Base-by-base conservation (phyloP, 257 asterid species). In the Jacaranda copaia region DNA sequence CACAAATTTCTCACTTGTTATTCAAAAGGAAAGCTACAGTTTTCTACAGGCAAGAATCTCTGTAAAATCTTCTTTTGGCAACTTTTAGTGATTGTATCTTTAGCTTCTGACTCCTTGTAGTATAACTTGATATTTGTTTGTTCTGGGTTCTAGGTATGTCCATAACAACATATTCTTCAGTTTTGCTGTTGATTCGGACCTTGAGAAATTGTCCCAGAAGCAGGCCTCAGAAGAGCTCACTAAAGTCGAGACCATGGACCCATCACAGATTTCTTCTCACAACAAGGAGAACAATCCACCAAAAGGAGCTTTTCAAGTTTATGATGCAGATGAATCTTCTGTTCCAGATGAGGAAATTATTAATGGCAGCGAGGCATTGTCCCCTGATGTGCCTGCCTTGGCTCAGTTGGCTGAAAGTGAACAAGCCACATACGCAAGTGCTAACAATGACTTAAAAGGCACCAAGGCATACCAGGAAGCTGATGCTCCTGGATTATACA, bases 401-500 rank as follows among this genome's bases (percentile, higher is more conserved):
- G 66, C 85, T 42, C 97, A 86, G 88, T 84, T 91, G 87, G 89
- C 92, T 78, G 99, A 96, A 86, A 91, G 96, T 75, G 99, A 96
- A 85, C 99, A 96, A 87, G 97, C 99, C 80, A 93, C 98, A 15
- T 96, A 90, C 84, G 98, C 98, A 68, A 91, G 97, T 81, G 97
- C 98, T 74, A 93, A 96, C 83, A 96, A 93, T 86, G 99, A 96
- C 81, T 88, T 96, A 83, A 93, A 86, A 86, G 98, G 99, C 85
- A 93, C 99, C 11, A 96, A 88, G 81, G 97, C 99, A 32, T 93
- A 88, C 84, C 98, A 96, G 85, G 99, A 96, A 89, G 98, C 96
- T 72, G 97, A 93, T 84, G 85, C 93, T 72, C 87, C 95, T 76
- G 98, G 98, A 63, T 81, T 96, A 59, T 93, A 90, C 89, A 93